phyloP scores from a whole-genome alignment of 2,329 filamentous ascomycete genomes.

The Emmonsiellopsis sp. region DNA sequence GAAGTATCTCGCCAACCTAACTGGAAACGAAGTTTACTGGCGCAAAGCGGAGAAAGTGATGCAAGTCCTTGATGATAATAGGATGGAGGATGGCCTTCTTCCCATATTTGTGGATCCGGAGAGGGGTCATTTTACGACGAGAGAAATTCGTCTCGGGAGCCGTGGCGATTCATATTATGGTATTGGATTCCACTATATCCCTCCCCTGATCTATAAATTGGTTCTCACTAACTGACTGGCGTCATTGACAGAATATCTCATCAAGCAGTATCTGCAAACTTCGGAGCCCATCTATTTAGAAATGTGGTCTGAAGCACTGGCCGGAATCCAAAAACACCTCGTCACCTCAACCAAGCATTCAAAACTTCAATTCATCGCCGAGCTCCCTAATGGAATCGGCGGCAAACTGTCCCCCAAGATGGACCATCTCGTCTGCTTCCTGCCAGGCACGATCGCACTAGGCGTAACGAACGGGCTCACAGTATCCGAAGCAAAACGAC shows the following conservation, averaged over 20 bases:
- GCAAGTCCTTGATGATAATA: conserved; percentile 76
- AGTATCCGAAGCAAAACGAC: conserved; percentile 63
- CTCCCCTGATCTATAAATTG: neutral
- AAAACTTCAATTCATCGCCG: conserved; percentile 79
- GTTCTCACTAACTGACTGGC: neutral
- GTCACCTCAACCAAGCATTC: conserved; percentile 76
- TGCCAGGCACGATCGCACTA: conserved; percentile 90
- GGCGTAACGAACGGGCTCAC: conserved; percentile 71
- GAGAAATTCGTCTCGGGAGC: conserved; percentile 88
- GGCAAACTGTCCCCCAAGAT: conserved; percentile 71
- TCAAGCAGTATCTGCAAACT: conserved; percentile 97
- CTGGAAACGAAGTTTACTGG: conserved; percentile 89
- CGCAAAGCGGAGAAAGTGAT: conserved; percentile 85
- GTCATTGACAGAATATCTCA: conserved; percentile 63
- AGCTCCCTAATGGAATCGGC: conserved; percentile 65
- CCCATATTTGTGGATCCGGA: conserved; percentile 85
- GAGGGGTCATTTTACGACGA: conserved; percentile 66
- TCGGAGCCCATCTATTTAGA: conserved; percentile 79
- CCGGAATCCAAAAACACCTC: conserved; percentile 81
- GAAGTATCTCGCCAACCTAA: conserved; percentile 92
- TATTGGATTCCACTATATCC: conserved; percentile 15
- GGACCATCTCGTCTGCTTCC: conserved; percentile 96
- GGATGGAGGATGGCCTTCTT: conserved; percentile 68
- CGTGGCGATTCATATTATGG: conserved; percentile 93
- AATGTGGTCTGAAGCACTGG: conserved; percentile 83